phyloP scores from a whole-genome alignment of 768 basidiomycete genomes.

The Termitomyces sp. region DNA sequence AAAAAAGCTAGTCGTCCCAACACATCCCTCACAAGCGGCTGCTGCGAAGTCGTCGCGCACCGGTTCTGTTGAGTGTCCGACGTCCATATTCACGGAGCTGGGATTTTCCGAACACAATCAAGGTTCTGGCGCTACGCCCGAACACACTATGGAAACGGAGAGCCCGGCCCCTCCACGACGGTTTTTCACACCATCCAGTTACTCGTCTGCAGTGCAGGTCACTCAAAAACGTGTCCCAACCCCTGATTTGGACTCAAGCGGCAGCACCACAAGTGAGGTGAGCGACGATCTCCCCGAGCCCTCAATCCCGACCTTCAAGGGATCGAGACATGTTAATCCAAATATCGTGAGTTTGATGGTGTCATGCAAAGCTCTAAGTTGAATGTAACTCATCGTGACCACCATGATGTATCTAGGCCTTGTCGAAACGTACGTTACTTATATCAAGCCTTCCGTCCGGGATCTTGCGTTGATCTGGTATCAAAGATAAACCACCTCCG shows the following conservation, averaged over 20 bases:
- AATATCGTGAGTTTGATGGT: conserved; percentile 38
- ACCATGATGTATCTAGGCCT: conserved; percentile 30
- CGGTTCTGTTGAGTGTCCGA: neutral
- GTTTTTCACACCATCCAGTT: conserved; percentile 26
- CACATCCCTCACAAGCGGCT: conserved; percentile 11
- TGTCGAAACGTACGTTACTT: conserved; percentile 63
- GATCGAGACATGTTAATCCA: conserved; percentile 45
- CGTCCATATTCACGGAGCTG: conserved; percentile 4
- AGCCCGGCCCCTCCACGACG: conserved; percentile 4
- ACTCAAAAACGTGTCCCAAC: conserved; percentile 26
- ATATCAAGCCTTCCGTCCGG: conserved; percentile 4
- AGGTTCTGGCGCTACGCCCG: conserved; percentile 20
- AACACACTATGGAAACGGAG: conserved; percentile 12
- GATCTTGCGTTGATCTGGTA: conserved; percentile 14
- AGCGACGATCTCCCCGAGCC: conserved; percentile 31
- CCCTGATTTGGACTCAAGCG: conserved; percentile 39
- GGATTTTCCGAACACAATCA: conserved; percentile 20
- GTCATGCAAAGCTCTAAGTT: neutral
- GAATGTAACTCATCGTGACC: neutral
- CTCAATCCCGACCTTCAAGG: conserved; percentile 29
- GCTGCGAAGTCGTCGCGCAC: conserved; percentile 4
- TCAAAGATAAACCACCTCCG: conserved; percentile 57
- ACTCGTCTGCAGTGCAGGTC: conserved; percentile 41
- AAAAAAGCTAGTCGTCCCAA: conserved; percentile 40
- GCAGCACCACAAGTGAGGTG: conserved; percentile 42